A percentile compares a stretch with the other conserved stretches of the same genome.
Evolutionary conservation across 108 stramenopile species (phyloP).

Genomic region (Cafeteria roenbergensis): DNA sequence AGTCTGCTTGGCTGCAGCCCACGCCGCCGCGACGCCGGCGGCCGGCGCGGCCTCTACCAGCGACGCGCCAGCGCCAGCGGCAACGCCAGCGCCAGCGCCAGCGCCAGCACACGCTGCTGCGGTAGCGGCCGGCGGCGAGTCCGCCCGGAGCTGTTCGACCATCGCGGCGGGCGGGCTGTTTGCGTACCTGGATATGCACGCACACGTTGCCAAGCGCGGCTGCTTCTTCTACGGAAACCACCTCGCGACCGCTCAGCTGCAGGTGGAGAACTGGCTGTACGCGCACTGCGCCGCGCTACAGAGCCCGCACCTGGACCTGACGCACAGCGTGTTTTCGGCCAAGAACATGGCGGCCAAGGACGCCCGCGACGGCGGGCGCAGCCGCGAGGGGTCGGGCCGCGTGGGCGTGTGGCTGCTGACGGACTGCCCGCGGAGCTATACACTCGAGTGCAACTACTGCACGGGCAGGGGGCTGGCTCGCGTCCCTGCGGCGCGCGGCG

Average conservation of each 20-base stretch:
- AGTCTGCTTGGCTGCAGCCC: no score
- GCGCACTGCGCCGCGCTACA: slow-evolving; percentile 35
- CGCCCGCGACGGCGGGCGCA: slow-evolving; percentile 35
- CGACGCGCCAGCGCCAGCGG: no score
- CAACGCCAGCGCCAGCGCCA: no score
- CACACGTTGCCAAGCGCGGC: slow-evolving; percentile 49
- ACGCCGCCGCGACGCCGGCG: no score
- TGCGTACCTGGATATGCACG: slow-evolving; percentile 50
- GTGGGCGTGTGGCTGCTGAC: slow-evolving; percentile 33
- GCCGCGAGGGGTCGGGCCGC: slow-evolving; percentile 44
- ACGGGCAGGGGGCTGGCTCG: slow-evolving; percentile 14
- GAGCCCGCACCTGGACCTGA: slow-evolving; percentile 39
- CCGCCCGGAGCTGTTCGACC: no score
- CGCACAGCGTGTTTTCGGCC: slow-evolving; percentile 36
- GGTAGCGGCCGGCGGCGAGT: not conserved
- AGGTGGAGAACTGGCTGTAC: slow-evolving; percentile 45
- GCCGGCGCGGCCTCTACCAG: no score
- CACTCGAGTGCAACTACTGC: slow-evolving; percentile 60
- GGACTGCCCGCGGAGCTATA: slow-evolving; percentile 39
- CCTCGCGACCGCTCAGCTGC: slow-evolving; percentile 21
- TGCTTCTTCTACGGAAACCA: slow-evolving; percentile 58
- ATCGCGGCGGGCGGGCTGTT: not conserved
- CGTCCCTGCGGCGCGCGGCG: slow-evolving; percentile 6
- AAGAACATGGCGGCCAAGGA: slow-evolving; percentile 47
- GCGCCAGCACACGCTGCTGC: no score